These are phyloP conservation scores for Nyctanthes arbortristis DNA, from an alignment of 257 asterid species.

Conservation along the genomic window DNA sequence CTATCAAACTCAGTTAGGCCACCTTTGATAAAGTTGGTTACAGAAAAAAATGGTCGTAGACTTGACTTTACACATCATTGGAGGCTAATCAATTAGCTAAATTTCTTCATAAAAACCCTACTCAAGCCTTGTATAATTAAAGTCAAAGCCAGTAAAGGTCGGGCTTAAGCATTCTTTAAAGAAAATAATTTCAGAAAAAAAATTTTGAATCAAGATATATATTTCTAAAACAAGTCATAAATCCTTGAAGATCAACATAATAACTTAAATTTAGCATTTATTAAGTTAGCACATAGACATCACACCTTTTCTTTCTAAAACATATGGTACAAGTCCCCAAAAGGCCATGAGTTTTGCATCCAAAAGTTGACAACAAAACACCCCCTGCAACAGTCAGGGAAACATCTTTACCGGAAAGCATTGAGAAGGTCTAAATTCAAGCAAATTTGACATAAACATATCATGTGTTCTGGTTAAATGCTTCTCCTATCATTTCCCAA, in stretches of 20 bases:
- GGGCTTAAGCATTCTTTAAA: too few species aligned
- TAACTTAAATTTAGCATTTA: neutral
- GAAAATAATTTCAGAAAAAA: too few species aligned
- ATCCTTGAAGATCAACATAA: neutral
- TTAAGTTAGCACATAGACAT: neutral
- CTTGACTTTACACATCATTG: too few species aligned
- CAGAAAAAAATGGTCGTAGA: too few species aligned
- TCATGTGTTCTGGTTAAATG: constrained; percentile 28
- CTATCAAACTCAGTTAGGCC: too few species aligned
- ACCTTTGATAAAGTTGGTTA: too few species aligned
- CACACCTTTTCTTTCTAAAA: constrained; percentile 59
- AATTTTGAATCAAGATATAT: too few species aligned
- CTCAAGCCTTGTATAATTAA: too few species aligned
- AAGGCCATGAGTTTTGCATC: constrained; percentile 26
- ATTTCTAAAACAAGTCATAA: neutral
- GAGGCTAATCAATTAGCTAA: too few species aligned
- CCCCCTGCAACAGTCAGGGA: constrained; percentile 33
- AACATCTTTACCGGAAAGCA: constrained; percentile 16
- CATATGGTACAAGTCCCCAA: constrained; percentile 47
- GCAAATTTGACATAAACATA: constrained; percentile 1
- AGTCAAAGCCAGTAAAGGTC: too few species aligned
- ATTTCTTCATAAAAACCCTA: too few species aligned
- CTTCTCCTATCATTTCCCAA: constrained; percentile 25
- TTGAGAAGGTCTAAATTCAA: constrained; percentile 17
- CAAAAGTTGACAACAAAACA: constrained; percentile 29